phyloP scores from a whole-genome alignment of 306 rosid species.

The Medicago lupulina region DNA sequence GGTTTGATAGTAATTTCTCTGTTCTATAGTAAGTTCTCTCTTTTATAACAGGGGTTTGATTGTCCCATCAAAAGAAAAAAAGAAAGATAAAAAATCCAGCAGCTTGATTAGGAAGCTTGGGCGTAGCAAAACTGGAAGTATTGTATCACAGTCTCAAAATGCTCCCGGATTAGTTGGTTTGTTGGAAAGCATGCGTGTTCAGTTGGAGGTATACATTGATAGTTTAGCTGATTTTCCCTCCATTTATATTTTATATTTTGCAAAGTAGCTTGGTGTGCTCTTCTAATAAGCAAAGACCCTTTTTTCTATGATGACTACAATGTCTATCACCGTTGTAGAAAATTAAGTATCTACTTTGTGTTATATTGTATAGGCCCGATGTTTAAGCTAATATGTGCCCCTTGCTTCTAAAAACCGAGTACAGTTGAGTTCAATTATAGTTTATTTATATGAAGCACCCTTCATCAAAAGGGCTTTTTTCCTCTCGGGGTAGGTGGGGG shows the following conservation, averaged over 20 bases:
- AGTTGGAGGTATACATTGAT: conserved; percentile 82
- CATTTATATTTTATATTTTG: conserved; percentile 13
- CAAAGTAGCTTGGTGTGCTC: not conserved
- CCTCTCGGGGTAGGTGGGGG: not conserved
- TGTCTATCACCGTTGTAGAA: not conserved
- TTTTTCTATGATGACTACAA: conserved; percentile 16
- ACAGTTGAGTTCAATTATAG: conserved; percentile 14
- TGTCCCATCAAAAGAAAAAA: conserved; percentile 94
- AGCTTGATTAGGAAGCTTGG: conserved; percentile 92
- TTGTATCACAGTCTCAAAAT: conserved; percentile 75
- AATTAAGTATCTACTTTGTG: conserved; percentile 9
- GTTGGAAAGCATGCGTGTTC: conserved; percentile 96
- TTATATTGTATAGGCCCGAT: not conserved
- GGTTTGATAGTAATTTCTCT: conserved; percentile 30
- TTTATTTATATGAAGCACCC: conserved; percentile 15
- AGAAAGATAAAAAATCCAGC: conserved; percentile 83
- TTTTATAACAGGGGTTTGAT: conserved; percentile 79
- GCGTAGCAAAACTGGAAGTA: conserved; percentile 88
- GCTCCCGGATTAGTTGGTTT: conserved; percentile 89
- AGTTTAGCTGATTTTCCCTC: conserved; percentile 18
- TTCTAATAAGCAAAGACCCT: conserved; percentile 11
- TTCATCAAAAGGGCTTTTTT: not conserved
- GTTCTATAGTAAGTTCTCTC: conserved; percentile 29
- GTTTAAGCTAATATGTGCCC: conserved; percentile 4
- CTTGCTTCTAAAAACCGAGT: conserved; percentile 13